Evolutionary conservation across 2,329 filamentous ascomycete genomes (phyloP).

Genomic region (Ophiosphaerella korrae): DNA sequence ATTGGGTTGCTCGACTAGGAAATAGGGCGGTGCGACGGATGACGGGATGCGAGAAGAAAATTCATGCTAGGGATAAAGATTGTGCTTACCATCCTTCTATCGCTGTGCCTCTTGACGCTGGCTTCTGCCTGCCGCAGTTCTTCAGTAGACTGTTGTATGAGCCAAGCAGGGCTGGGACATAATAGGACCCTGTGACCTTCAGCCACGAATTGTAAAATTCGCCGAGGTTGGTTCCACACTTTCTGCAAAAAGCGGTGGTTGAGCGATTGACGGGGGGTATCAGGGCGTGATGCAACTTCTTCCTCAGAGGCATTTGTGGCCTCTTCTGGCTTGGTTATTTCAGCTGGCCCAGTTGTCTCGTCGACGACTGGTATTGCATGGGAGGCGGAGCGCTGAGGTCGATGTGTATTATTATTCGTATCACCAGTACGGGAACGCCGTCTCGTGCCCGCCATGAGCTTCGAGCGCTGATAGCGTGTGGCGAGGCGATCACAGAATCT

Average conservation of each 20-base stretch:
- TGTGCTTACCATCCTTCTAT: slow-evolving; percentile 48
- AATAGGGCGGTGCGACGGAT: slow-evolving; percentile 35
- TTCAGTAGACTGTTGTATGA: slow-evolving; percentile 40
- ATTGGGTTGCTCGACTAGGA: slow-evolving; percentile 33
- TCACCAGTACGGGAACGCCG: slow-evolving; percentile 27
- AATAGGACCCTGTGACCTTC: slow-evolving; percentile 42
- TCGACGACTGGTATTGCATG: slow-evolving; percentile 9
- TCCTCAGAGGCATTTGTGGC: slow-evolving; percentile 15
- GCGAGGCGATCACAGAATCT: neutral
- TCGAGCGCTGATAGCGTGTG: neutral
- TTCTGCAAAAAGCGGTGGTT: slow-evolving; percentile 37
- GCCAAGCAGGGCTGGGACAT: slow-evolving; percentile 39
- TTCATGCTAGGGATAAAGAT: slow-evolving; percentile 17
- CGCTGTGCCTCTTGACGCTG: slow-evolving; percentile 35
- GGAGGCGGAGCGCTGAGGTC: slow-evolving; percentile 15
- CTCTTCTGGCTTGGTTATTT: slow-evolving; percentile 6
- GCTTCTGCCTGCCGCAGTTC: slow-evolving; percentile 30
- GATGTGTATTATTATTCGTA: slow-evolving; percentile 13
- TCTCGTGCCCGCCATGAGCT: slow-evolving; percentile 30
- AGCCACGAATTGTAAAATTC: slow-evolving; percentile 47
- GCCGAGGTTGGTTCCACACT: slow-evolving; percentile 34
- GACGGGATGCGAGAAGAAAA: slow-evolving; percentile 22
- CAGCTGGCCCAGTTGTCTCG: slow-evolving; percentile 3
- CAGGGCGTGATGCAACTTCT: slow-evolving; percentile 14
- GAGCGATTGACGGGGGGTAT: slow-evolving; percentile 23